phyloP scores from a whole-genome alignment of 257 asterid species.

The Nicotiana tomentosiformis region DNA sequence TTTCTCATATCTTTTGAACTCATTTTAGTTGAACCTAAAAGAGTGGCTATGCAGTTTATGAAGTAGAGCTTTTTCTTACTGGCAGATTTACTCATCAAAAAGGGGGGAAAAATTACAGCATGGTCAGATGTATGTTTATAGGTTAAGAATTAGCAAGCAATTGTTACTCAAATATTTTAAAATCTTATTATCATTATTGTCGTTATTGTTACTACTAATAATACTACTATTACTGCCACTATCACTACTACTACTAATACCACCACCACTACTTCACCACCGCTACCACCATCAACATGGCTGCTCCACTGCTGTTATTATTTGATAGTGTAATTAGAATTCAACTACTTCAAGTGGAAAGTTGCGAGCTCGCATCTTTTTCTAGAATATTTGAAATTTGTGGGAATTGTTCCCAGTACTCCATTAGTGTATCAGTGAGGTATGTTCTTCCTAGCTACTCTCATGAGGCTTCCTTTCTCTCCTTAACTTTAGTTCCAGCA shows the following conservation, averaged over 20 bases:
- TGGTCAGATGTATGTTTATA: not conserved
- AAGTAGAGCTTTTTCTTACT: not conserved
- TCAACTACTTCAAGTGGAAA: not conserved
- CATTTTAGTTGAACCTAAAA: not conserved
- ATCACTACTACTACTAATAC: constrained; percentile 29
- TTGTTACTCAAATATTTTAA: not conserved
- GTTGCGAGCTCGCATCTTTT: not conserved
- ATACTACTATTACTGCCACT: not conserved
- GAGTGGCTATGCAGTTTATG: not conserved
- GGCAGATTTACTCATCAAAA: not conserved
- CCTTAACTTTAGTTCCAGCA: not conserved
- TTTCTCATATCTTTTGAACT: not conserved
- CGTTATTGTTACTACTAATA: not conserved
- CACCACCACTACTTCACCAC: constrained; percentile 44
- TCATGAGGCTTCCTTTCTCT: not conserved
- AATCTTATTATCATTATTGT: not conserved
- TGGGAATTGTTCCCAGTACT: not conserved
- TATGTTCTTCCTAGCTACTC: not conserved
- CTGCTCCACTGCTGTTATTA: constrained; percentile 7
- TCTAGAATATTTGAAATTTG: not conserved
- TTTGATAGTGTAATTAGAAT: not conserved
- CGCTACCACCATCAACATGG: constrained; percentile 34
- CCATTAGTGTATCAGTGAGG: not conserved
- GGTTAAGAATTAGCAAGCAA: not conserved
- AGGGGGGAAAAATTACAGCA: not conserved